A percentile compares a stretch with the other conserved stretches of the same genome.
Evolutionary conservation across 768 basidiomycete species (phyloP).

Genomic region (Imleria badia): DNA sequence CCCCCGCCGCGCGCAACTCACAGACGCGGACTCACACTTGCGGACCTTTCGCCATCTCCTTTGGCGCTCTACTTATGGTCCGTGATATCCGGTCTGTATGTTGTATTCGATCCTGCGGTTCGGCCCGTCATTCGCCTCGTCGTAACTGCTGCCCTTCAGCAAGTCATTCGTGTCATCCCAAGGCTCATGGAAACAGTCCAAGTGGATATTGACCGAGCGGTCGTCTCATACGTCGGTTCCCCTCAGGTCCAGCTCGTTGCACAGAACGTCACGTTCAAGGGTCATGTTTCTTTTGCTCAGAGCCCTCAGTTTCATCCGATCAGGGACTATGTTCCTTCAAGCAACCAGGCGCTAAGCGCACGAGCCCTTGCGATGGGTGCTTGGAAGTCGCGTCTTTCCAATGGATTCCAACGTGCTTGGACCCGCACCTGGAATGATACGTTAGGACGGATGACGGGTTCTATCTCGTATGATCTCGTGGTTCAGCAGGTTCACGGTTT

Average conservation of each 20-base stretch:
- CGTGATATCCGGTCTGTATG: slow-evolving; percentile 37
- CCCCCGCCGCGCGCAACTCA: slow-evolving; percentile 23
- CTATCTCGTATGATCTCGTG: slow-evolving; percentile 50
- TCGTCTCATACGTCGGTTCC: slow-evolving; percentile 49
- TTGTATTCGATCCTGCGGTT: slow-evolving; percentile 54
- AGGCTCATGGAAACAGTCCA: slow-evolving; percentile 63
- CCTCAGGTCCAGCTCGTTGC: slow-evolving; percentile 53
- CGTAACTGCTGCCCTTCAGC: slow-evolving; percentile 54
- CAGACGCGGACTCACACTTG: slow-evolving; percentile 44
- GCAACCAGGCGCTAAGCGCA: slow-evolving; percentile 22
- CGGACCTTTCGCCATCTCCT: slow-evolving; percentile 38
- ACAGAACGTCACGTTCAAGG: slow-evolving; percentile 51
- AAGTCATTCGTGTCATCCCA: slow-evolving; percentile 66
- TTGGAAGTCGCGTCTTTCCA: slow-evolving; percentile 62
- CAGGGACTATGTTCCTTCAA: slow-evolving; percentile 13
- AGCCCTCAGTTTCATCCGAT: slow-evolving; percentile 35
- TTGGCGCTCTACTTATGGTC: slow-evolving; percentile 35
- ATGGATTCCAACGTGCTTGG: slow-evolving; percentile 62
- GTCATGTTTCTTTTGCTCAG: slow-evolving; percentile 55
- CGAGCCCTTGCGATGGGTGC: slow-evolving; percentile 50
- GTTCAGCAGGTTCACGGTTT: slow-evolving; percentile 48
- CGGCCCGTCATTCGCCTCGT: slow-evolving; percentile 60
- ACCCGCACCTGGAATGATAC: slow-evolving; percentile 71
- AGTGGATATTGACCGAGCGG: slow-evolving; percentile 60
- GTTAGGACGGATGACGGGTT: slow-evolving; percentile 62